Evolutionary conservation across 169 alveolate species (phyloP).

Genomic region (Fabrea salina): DNA sequence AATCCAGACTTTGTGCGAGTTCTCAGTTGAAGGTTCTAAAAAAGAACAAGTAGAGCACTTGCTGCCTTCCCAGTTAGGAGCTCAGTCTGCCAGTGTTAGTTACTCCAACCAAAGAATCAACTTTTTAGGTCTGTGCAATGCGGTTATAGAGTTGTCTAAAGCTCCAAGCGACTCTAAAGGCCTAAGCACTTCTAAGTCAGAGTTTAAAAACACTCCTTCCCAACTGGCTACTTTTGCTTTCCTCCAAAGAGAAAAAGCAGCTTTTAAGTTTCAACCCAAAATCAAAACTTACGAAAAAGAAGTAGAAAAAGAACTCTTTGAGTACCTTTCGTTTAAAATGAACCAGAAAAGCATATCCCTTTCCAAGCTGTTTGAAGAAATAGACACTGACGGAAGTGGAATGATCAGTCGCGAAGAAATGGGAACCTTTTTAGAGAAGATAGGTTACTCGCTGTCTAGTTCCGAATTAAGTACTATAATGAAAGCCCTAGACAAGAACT

Average conservation of each 20-base stretch:
- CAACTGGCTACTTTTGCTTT: neutral
- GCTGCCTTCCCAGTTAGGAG: neutral
- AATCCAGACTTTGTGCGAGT: neutral
- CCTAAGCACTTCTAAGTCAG: neutral
- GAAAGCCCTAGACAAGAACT: neutral
- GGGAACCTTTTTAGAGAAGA: neutral
- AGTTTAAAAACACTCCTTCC: neutral
- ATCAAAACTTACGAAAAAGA: neutral
- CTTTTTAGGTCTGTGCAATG: no score
- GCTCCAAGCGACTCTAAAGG: neutral
- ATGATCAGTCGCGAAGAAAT: neutral
- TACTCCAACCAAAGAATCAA: neutral
- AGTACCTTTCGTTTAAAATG: neutral
- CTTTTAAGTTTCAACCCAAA: neutral
- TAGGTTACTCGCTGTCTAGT: slow-evolving; percentile 7
- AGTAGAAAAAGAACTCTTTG: slow-evolving; percentile 24
- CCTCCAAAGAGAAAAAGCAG: neutral
- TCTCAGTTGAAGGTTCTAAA: neutral
- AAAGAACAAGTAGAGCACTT: neutral
- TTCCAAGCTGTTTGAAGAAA: slow-evolving; percentile 9
- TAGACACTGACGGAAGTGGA: slow-evolving; percentile 21
- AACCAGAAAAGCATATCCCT: neutral
- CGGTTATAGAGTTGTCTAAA: no score
- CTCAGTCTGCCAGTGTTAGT: neutral
- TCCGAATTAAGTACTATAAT: neutral